phyloP scores from a whole-genome alignment of 1,284 basidiomycete genomes.

The Apiotrichum veenhuisii region DNA sequence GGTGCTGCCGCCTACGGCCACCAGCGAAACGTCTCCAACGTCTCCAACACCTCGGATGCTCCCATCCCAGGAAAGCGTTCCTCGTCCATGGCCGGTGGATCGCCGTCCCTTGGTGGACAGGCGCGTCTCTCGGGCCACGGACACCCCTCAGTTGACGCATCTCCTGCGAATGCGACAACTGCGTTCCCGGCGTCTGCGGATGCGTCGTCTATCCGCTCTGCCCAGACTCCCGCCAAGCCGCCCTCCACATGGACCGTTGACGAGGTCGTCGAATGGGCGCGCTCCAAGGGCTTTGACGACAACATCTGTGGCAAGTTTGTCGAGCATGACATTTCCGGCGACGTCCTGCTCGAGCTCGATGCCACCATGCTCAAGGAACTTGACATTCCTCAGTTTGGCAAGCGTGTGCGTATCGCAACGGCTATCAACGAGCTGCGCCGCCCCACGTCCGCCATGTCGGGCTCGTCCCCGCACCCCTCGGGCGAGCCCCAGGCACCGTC shows the following conservation, averaged over 20 bases:
- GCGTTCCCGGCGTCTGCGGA: background rate
- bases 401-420: slow-evolving; percentile 87
- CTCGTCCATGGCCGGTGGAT: background rate
- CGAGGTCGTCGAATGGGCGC: slow-evolving; percentile 87
- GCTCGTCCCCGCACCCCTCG: slow-evolving; percentile 16
- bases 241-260: slow-evolving; percentile 75
- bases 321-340: slow-evolving; percentile 95
- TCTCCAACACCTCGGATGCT: background rate
- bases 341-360: slow-evolving; percentile 91
- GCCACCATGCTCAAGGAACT: slow-evolving; percentile 92
- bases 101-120: background rate
- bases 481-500: background rate
- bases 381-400: slow-evolving; percentile 89
- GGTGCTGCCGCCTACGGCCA: background rate
- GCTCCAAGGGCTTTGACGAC: slow-evolving; percentile 77
- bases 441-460: slow-evolving; percentile 57
- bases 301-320: slow-evolving; percentile 74
- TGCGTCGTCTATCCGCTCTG: background rate
- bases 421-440: slow-evolving; percentile 86
- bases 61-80: background rate
- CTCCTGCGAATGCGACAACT: background rate
- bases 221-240: slow-evolving; percentile 43
- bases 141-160: background rate
- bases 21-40: slow-evolving; percentile 1
- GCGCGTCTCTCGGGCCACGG: background rate